A percentile compares a stretch with the other conserved stretches of the same genome.
Conservation (phyloP, 495 filamentous ascomycete species). For the Emericellopsis terricola region DNA sequence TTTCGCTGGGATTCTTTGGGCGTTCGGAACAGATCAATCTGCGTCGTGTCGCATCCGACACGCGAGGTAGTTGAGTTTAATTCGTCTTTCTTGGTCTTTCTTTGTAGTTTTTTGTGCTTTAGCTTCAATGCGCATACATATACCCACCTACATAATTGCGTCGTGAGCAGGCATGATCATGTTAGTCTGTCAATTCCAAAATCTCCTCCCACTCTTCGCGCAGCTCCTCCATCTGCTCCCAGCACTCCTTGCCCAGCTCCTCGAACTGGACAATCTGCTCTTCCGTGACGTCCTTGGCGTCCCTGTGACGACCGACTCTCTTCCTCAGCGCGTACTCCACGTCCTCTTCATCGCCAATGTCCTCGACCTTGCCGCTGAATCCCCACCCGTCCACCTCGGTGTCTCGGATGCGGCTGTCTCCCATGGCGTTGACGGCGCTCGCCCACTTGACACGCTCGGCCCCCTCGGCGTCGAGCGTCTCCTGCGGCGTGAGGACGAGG, state of each 20-base stretch:
- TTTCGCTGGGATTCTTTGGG: slow-evolving; percentile 50
- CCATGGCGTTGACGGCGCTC: slow-evolving; percentile 38
- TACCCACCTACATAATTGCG: too few relatives aligned
- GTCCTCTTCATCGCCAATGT: slow-evolving; percentile 17
- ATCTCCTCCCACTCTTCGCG: slow-evolving; percentile 57
- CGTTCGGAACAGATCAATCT: slow-evolving; percentile 28
- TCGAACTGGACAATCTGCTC: slow-evolving; percentile 59
- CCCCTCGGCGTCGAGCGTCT: slow-evolving; percentile 35
- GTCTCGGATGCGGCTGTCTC: slow-evolving; percentile 39
- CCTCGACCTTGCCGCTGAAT: slow-evolving; percentile 48
- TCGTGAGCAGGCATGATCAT: too few relatives aligned
- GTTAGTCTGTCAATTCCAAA: too few relatives aligned
- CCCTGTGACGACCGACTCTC: slow-evolving; percentile 33
- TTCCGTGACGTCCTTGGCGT: slow-evolving; percentile 36
- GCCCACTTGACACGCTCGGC: slow-evolving; percentile 75
- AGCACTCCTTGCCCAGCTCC: slow-evolving; percentile 49
- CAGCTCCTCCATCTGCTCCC: slow-evolving; percentile 74
- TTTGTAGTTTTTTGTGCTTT: too few relatives aligned
- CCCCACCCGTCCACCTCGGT: slow-evolving; percentile 83
- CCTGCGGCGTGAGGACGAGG: slow-evolving; percentile 54
- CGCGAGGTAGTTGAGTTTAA: too few relatives aligned
- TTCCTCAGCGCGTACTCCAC: slow-evolving; percentile 8
- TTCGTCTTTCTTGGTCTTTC: too few relatives aligned
- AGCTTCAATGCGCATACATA: too few relatives aligned
- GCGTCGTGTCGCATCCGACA: slow-evolving; percentile 19